A percentile compares a stretch with the other conserved stretches of the same genome.
phyloP scores from a whole-genome alignment of 768 basidiomycete genomes.

The Sistotremastrum niveocremeum region DNA sequence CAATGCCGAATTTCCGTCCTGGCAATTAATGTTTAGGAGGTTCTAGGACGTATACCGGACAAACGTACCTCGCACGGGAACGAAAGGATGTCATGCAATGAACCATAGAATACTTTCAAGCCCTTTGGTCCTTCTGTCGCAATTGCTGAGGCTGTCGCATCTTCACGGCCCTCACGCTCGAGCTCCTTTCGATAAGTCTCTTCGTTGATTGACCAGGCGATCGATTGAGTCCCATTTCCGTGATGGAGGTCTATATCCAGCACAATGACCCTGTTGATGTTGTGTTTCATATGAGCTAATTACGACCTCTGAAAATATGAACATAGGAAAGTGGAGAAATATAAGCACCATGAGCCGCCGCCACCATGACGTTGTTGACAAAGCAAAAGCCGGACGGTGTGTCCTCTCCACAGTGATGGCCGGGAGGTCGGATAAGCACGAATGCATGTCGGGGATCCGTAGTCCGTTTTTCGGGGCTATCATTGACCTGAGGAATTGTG shows the following conservation, averaged over 20 bases:
- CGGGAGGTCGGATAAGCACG: constrained; percentile 79
- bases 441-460: constrained; percentile 35
- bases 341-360: constrained; percentile 70
- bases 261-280: constrained; percentile 66
- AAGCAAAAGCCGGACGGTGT: constrained; percentile 91
- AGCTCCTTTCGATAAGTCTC: constrained; percentile 63
- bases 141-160: constrained; percentile 19
- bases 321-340: background rate
- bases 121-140: constrained; percentile 24
- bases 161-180: constrained; percentile 27
- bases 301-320: background rate
- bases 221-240: constrained; percentile 90
- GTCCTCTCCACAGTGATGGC: constrained; percentile 90
- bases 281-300: constrained; percentile 71
- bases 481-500: background rate
- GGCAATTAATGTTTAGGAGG: constrained; percentile 5
- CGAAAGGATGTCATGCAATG: constrained; percentile 85
- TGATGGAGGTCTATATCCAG: constrained; percentile 92
- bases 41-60: background rate
- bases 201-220: constrained; percentile 85
- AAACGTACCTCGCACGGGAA: constrained; percentile 74
- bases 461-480: background rate
- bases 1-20: constrained; percentile 71
- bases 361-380: constrained; percentile 85
- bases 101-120: constrained; percentile 71